Evolutionary conservation across 768 basidiomycete genomes (phyloP), one percentile per base, ranked within the genome.

Genomic region (Rhodotorula graminis): DNA sequence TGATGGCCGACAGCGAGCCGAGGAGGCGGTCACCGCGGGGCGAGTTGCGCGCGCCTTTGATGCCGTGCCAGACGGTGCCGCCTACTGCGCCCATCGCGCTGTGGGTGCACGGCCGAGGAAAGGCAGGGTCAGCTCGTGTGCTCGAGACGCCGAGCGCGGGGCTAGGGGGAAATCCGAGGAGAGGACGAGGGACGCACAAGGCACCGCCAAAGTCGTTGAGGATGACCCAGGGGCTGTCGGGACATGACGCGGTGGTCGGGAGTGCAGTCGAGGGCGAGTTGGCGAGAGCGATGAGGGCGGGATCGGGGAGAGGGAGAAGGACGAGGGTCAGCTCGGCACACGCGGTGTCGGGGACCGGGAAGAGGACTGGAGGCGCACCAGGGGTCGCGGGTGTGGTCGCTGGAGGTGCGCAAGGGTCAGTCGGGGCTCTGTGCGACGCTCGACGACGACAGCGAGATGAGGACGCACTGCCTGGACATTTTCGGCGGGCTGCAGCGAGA

Each of bases 121-220:
- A 21, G 29, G 5, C 31, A 60, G 65, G 4, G 4, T 6, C 3
- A 23, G 55, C 12, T 27, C 29, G 31, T 8, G 31, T 29, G 62
- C 21, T 25, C 6, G 42, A 4, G 60, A 2, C 9, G 16, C 23
- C n/a, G 37, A 37, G 37, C 37, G 37, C 44, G 44, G 14, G n/a
- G 10, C n/a, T 21, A 27, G 12, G 44, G 15, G 42, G 27, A 31
- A 53, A n/a, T 7, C 8, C 7, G 16, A 40, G 1, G 55, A 23
- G 40, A n/a, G 19, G 6, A 29, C 16, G 12, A 25, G 27, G 23
- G 25, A 31, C 70, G 57, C 42, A 71, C 67, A 69, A 69, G 44
- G 94, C 93, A 73, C 93, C 94, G 71, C 95, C 94, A 82, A 94
- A 95, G 84, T 98, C 95, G 84, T 92, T 96, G 78, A 97, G 88